phyloP scores from a whole-genome alignment of 306 rosid species.

The Prunus campanulata region DNA sequence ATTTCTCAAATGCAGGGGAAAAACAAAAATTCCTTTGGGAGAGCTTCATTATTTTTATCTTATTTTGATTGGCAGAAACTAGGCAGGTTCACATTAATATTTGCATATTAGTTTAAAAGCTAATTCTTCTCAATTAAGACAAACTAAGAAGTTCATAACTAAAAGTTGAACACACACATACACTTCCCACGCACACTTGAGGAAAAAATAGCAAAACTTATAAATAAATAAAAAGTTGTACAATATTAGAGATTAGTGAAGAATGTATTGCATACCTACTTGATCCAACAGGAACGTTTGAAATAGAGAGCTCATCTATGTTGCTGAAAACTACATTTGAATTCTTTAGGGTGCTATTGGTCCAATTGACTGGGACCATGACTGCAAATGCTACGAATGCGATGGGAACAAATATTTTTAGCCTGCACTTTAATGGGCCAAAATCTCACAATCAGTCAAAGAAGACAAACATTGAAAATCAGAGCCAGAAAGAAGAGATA shows the following conservation, averaged over 20 bases:
- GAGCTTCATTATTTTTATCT: neutral
- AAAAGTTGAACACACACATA: neutral
- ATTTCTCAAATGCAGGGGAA: neutral
- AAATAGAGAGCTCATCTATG: constrained; percentile 90
- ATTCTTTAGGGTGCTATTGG: constrained; percentile 66
- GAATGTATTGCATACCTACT: constrained; percentile 46
- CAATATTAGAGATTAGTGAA: neutral
- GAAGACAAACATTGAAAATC: constrained; percentile 1
- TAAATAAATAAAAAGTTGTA: neutral
- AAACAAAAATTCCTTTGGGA: neutral
- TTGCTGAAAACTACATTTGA: constrained; percentile 61
- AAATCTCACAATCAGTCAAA: constrained; percentile 20
- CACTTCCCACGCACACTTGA: neutral
- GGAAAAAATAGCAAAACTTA: neutral
- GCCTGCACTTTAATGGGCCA: constrained; percentile 55
- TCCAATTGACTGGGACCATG: constrained; percentile 96
- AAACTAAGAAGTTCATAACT: neutral
- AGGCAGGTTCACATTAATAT: neutral
- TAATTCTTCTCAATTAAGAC: neutral
- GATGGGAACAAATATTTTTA: constrained; percentile 85
- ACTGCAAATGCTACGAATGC: constrained; percentile 70
- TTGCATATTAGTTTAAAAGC: neutral
- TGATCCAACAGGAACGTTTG: constrained; percentile 84
- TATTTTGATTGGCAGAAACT: neutral
- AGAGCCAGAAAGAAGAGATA: neutral